Conservation (phyloP, 805 yeast species). For the Lachancea sp. region DNA sequence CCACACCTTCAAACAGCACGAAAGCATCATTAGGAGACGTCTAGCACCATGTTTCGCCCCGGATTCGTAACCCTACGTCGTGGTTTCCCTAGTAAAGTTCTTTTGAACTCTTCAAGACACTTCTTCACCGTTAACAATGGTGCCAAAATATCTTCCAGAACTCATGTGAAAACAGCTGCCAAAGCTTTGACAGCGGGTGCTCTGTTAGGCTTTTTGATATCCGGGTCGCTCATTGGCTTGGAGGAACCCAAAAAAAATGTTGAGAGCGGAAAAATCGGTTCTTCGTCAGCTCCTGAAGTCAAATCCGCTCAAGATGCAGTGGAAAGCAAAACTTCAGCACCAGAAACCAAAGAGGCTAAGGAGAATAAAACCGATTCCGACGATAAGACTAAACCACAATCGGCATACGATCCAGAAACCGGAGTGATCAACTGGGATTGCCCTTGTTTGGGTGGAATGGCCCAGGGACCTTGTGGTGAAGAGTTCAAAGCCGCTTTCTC, state of each 20-base stretch:
- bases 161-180: constrained; percentile 2
- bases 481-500: constrained; percentile 92
- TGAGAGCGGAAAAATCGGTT: neutral
- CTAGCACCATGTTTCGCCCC: neutral
- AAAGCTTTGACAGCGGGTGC: neutral
- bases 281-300: neutral
- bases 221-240: neutral
- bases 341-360: neutral
- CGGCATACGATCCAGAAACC: constrained; percentile 92
- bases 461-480: constrained; percentile 96
- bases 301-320: neutral
- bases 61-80: neutral
- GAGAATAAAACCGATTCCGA: neutral
- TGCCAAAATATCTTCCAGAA: neutral
- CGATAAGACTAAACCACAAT: constrained; percentile 34
- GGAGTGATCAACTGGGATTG: constrained; percentile 99
- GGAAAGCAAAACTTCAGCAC: constrained; percentile 3
- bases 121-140: neutral
- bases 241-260: neutral
- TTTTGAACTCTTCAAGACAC: neutral
- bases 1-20: too few relatives aligned
- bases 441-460: constrained; percentile 99
- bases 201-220: neutral
- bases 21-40: too few relatives aligned
- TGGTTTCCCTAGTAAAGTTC: neutral